phyloP scores from a whole-genome alignment of 2,329 filamentous ascomycete species.

The Thelonectria blattea region DNA sequence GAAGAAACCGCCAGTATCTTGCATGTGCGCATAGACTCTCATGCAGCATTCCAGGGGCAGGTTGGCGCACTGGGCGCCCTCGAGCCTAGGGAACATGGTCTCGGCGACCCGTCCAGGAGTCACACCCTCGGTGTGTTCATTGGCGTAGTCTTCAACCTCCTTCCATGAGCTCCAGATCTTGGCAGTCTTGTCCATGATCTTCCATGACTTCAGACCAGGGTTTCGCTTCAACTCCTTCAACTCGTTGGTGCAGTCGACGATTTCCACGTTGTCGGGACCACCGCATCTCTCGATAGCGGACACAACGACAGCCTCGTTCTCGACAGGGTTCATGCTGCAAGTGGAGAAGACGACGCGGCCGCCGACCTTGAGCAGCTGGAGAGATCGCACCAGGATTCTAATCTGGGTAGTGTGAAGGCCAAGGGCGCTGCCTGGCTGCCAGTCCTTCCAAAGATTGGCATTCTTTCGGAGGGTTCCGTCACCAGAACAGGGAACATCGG shows the following conservation, averaged over 20 bases:
- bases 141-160: constrained; percentile 74
- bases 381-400: constrained; percentile 85
- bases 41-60: constrained; percentile 90
- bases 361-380: constrained; percentile 95
- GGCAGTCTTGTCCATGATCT: constrained; percentile 86
- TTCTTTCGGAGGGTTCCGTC: constrained; percentile 96
- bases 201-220: constrained; percentile 82
- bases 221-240: constrained; percentile 78
- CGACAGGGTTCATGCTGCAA: constrained; percentile 97
- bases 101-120: constrained; percentile 73
- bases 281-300: constrained; percentile 91
- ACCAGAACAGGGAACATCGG: constrained; percentile 95
- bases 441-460: constrained; percentile 91
- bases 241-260: constrained; percentile 82
- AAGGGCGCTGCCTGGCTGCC: constrained; percentile 85
- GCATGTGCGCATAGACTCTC: constrained; percentile 91
- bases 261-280: constrained; percentile 78
- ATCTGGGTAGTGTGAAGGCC: constrained; percentile 88
- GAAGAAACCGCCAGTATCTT: constrained; percentile 98
- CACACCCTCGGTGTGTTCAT: constrained; percentile 60
- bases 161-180: constrained; percentile 82
- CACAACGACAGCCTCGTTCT: constrained; percentile 92
- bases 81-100: constrained; percentile 80
- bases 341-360: constrained; percentile 97
- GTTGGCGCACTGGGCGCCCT: constrained; percentile 59